A percentile compares a stretch with the other conserved stretches of the same genome.
phyloP scores from a whole-genome alignment of 1,284 basidiomycete species.

The Ustilago sp. region DNA sequence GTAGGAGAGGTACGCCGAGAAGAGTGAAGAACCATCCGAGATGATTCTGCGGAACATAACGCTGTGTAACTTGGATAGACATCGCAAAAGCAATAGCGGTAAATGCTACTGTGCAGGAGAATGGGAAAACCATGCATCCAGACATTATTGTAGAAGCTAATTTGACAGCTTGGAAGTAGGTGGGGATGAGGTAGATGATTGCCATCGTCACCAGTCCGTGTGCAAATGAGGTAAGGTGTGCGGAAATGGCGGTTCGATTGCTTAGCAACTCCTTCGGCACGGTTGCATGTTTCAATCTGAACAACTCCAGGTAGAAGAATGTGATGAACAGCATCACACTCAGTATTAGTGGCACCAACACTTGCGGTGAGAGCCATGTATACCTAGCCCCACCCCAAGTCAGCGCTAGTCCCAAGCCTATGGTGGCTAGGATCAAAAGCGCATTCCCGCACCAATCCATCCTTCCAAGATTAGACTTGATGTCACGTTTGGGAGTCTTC shows the following conservation, averaged over 20 bases:
- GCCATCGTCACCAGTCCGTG: slow-evolving; percentile 47
- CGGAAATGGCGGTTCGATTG: slow-evolving; percentile 30
- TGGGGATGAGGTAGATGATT: slow-evolving; percentile 48
- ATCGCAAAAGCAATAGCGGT: slow-evolving; percentile 37
- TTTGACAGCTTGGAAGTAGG: slow-evolving; percentile 47
- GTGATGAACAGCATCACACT: slow-evolving; percentile 23
- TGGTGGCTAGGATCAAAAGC: slow-evolving; percentile 25
- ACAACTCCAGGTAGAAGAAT: slow-evolving; percentile 43
- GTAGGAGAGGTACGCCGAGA: slow-evolving; percentile 29
- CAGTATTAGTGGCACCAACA: slow-evolving; percentile 33
- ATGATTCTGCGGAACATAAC: slow-evolving; percentile 46
- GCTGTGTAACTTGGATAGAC: slow-evolving; percentile 30
- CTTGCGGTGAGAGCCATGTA: slow-evolving; percentile 21
- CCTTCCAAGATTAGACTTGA: slow-evolving; percentile 26
- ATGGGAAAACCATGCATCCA: slow-evolving; percentile 43
- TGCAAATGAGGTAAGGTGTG: slow-evolving; percentile 28
- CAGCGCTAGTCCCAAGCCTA: slow-evolving; percentile 30
- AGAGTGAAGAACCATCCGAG: slow-evolving; percentile 47
- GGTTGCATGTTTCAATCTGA: slow-evolving; percentile 28
- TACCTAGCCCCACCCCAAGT: slow-evolving; percentile 50
- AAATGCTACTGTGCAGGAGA: slow-evolving; percentile 40
- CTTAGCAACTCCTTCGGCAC: slow-evolving; percentile 27
- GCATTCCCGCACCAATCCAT: slow-evolving; percentile 51
- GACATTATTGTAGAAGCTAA: slow-evolving; percentile 34
- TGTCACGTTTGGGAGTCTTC: slow-evolving; percentile 33